Base-by-base conservation (phyloP, 2,329 filamentous ascomycete genomes). In the Fusarium penzigii region DNA sequence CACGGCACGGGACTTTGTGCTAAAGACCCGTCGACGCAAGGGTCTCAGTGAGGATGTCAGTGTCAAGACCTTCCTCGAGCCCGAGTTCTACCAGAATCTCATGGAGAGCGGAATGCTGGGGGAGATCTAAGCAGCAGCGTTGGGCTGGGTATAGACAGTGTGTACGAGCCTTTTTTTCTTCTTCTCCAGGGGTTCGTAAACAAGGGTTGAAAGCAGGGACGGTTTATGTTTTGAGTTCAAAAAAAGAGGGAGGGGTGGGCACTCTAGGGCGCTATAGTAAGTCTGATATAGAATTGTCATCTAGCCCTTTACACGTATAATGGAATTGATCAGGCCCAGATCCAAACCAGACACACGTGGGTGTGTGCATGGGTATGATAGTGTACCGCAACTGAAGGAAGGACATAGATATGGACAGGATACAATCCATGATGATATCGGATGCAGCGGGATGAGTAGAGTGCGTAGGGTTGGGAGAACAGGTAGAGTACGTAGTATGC, bases 51-150 rank as follows among this genome's bases (percentile, higher is more conserved):
- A 97, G 77, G 94, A 97, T 71, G 91, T 97, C 39, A 93, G 89
- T 29, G 92, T 97, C 50, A 92, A 91, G 71, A 97, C 96, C 69
- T 99, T 97, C 75, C 77, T 99, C 59, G 94, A 99, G 77, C 90
- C 92, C 2, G 94, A 97, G 71, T 85, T 97, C 56, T 96, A 95
- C 76, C 86, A 88, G 70, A 90, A 85, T 61, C 75, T 97, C 67
- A 89, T 91, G 75, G 92, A 96, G 73, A 94, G 89, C 64, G 93
- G 93, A 3, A 86, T 96, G 61, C 75, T 97, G 58, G 92, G 92
- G 20, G 78, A 79, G 42, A 59, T 64, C 48, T 74, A 48, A 66
- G 32, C 29, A 66, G 32, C 29, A 48, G 25, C 32, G 34, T 52
- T 39, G 25, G 17, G 39, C 38, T 39, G 39, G 40, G 44, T 41